Conservation (phyloP, 257 asterid species). For the Cruciata laevipes region DNA sequence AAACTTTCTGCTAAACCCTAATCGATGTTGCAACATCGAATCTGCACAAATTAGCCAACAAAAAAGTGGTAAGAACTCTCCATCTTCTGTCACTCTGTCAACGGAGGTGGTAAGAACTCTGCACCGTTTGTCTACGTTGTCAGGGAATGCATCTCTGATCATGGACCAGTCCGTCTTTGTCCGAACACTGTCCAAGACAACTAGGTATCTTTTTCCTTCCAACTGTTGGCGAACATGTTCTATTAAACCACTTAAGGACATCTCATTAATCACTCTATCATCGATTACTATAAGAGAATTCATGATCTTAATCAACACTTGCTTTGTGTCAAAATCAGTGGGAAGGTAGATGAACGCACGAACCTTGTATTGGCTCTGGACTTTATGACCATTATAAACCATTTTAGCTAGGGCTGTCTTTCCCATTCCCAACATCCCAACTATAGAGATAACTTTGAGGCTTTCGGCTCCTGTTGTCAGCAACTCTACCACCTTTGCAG, state of each 20-base stretch:
- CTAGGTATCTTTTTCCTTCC: not conserved
- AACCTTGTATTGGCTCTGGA: constrained; percentile 6
- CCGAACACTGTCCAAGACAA: constrained; percentile 40
- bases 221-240: not conserved
- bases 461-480: not conserved
- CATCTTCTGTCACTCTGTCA: constrained; percentile 2
- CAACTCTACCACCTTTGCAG: not conserved
- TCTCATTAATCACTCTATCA: constrained; percentile 15
- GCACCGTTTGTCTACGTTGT: constrained; percentile 12
- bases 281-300: constrained; percentile 14
- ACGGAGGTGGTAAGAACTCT: constrained; percentile 36
- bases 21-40: too few relatives aligned
- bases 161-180: not conserved
- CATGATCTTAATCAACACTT: constrained; percentile 36
- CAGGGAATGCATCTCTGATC: not conserved
- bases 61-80: too few relatives aligned
- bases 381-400: constrained; percentile 33
- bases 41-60: too few relatives aligned
- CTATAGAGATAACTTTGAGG: constrained; percentile 1
- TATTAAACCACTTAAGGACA: constrained; percentile 19
- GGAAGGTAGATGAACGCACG: constrained; percentile 40
- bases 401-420: too few relatives aligned
- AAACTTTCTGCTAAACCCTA: too few relatives aligned
- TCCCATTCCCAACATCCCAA: constrained; percentile 19
- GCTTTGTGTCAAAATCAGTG: constrained; percentile 30